A percentile compares a stretch with the other conserved stretches of the same genome.
phyloP scores from a whole-genome alignment of 768 basidiomycete species.

The Kwoniella shandongensis region DNA sequence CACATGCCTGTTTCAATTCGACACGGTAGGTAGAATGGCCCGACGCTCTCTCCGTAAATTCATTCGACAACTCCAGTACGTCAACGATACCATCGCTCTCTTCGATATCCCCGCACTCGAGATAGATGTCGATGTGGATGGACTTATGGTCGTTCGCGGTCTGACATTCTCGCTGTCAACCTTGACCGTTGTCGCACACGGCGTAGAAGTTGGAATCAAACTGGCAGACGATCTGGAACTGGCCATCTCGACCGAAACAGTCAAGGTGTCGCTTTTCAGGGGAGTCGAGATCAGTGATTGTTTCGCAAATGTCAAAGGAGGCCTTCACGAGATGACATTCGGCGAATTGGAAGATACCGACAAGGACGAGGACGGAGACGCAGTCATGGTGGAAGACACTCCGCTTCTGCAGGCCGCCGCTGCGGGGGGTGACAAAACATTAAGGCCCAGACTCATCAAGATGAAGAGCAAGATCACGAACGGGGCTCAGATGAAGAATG shows the following conservation, averaged over 20 bases:
- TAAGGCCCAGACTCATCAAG: slow-evolving; percentile 16
- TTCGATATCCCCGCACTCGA: slow-evolving; percentile 29
- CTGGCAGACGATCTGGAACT: slow-evolving; percentile 26
- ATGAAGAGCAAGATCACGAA: slow-evolving; percentile 20
- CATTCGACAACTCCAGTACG: slow-evolving; percentile 19
- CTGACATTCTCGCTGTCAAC: slow-evolving; percentile 21
- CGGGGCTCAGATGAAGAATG: slow-evolving; percentile 12
- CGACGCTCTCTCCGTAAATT: slow-evolving; percentile 12
- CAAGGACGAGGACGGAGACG: slow-evolving; percentile 23
- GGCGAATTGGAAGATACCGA: slow-evolving; percentile 15
- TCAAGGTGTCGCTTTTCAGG: slow-evolving; percentile 12
- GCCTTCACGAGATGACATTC: slow-evolving; percentile 21
- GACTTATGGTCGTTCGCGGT: slow-evolving; percentile 25
- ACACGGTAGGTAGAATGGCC: slow-evolving; percentile 2
- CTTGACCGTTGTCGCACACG: slow-evolving; percentile 23
- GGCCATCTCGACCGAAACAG: slow-evolving; percentile 24
- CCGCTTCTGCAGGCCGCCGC: slow-evolving; percentile 21
- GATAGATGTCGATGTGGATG: slow-evolving; percentile 33
- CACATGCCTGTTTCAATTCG: slow-evolving; percentile 21
- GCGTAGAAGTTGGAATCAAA: slow-evolving; percentile 28
- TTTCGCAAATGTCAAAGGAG: slow-evolving; percentile 27
- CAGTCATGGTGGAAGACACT: slow-evolving; percentile 24
- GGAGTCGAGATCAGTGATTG: slow-evolving; percentile 23
- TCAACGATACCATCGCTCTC: slow-evolving; percentile 22
- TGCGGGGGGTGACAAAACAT: not conserved